Evolutionary conservation across 345 rosid species (phyloP).

Genomic region (Eucalyptus virginea): DNA sequence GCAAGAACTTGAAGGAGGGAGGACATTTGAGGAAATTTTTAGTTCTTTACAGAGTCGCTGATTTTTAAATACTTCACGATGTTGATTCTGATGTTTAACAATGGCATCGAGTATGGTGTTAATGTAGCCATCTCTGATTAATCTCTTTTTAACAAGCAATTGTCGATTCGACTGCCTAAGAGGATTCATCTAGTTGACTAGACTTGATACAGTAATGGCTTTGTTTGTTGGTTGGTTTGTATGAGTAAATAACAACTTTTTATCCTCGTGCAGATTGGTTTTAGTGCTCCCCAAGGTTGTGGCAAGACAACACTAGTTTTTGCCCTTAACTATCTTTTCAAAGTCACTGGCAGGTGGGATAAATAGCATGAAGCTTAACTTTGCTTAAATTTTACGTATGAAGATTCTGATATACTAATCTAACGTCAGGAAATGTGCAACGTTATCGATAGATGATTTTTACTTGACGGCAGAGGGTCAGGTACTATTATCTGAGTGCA

Average conservation of each 20-base stretch:
- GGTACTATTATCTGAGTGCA: slow-evolving; percentile 23
- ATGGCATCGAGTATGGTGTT: not conserved
- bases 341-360: slow-evolving; percentile 56
- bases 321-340: slow-evolving; percentile 87
- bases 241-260: not conserved
- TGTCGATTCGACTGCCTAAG: not conserved
- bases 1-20: not conserved
- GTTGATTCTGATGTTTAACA: not conserved
- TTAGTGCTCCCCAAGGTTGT: slow-evolving; percentile 97
- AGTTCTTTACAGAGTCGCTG: not conserved
- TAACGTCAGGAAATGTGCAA: slow-evolving; percentile 64
- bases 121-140: not conserved
- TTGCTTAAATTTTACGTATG: not conserved
- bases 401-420: not conserved
- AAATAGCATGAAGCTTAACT: not conserved
- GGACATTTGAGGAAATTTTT: not conserved
- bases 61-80: not conserved
- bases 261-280: slow-evolving; percentile 60
- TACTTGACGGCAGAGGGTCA: slow-evolving; percentile 84
- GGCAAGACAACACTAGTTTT: slow-evolving; percentile 97
- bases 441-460: slow-evolving; percentile 88
- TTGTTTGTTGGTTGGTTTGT: not conserved
- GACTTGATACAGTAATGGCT: not conserved
- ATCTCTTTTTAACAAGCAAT: not conserved
- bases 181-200: not conserved